Base-by-base conservation (phyloP, 73 alveolate genomes). In the Loxodes magnus region DNA sequence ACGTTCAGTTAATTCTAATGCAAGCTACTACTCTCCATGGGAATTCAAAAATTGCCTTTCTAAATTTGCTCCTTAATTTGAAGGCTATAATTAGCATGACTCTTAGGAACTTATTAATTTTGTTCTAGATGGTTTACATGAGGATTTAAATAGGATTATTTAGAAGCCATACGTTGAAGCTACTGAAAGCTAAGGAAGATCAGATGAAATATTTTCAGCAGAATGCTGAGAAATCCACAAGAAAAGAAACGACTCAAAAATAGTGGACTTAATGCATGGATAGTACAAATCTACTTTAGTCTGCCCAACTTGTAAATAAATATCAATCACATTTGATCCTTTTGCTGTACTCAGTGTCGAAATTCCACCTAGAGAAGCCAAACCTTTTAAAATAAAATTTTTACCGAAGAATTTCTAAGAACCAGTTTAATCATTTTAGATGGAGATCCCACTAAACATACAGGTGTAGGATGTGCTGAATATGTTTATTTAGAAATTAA, bases 121-220 rank as follows among this genome's bases (percentile, higher is more conserved):
- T 65, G 77, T 94, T 58, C 76, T 94, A 31, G 98, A 92, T 77
- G 84, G 86, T 53, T 60, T 94, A 15, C 98, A 94, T 65, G 99
- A 94, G 67, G 99, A 90, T 53, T 66, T 91, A 23, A 88, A 83
- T 59, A 58, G 85, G 77, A 88, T 80, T 24, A 62, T 63, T 52
- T 48, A 67, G 56, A 80, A 80, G 82, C 98, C 84, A 37, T 73
- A 70, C 75, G 93, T 65, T n/a, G 95, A 76, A 35, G 64, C 46
- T 54, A 43, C 59, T 62, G 90, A 64, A 51, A 78, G 67, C 21
- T 55, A 64, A 29, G 64, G 71, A 0, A 52, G 82, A 29, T 75
- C 92, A 2, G 97, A 87, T 61, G 77, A 61, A 21, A 74, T 68
- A 25, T 77, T 84, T 16, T 88, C 96, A 2, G 62, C 57, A 30